phyloP scores from a whole-genome alignment of 2,329 filamentous ascomycete species.

The Ophiostoma pallidulum region DNA sequence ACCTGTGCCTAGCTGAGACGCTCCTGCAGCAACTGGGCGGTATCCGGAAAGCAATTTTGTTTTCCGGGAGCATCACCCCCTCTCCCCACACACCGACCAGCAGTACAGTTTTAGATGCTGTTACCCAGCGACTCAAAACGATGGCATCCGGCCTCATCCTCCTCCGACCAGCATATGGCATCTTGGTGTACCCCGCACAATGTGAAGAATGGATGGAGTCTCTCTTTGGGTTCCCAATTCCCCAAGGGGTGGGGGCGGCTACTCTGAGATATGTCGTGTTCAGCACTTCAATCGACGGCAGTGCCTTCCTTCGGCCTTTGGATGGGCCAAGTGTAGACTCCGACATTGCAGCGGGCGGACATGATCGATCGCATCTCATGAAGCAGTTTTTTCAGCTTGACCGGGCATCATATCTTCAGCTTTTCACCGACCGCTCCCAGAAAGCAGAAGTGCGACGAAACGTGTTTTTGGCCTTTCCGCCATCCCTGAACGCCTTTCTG shows the following conservation, averaged over 20 bases:
- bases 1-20: constrained; percentile 22
- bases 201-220: constrained; percentile 27
- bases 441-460: constrained; percentile 21
- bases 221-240: constrained; percentile 13
- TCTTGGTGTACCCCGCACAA: constrained; percentile 32
- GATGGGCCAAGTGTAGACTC: background rate
- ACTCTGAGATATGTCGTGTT: constrained; percentile 32
- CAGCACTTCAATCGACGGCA: constrained; percentile 19
- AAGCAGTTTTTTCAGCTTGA: constrained; percentile 21
- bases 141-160: constrained; percentile 29
- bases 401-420: constrained; percentile 22
- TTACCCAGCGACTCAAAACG: constrained; percentile 27
- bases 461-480: constrained; percentile 44
- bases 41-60: constrained; percentile 17
- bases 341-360: background rate
- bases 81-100: constrained; percentile 4
- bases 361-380: constrained; percentile 18
- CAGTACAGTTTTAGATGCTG: constrained; percentile 17
- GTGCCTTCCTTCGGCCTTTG: constrained; percentile 13
- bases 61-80: constrained; percentile 19
- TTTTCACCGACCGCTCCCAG: constrained; percentile 5
- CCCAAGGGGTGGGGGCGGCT: background rate
- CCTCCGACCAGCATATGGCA: constrained; percentile 23
- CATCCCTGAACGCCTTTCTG: constrained; percentile 25
- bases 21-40: constrained; percentile 13